Conservation (phyloP, 495 filamentous ascomycete genomes). For the Xylaria longipes region DNA sequence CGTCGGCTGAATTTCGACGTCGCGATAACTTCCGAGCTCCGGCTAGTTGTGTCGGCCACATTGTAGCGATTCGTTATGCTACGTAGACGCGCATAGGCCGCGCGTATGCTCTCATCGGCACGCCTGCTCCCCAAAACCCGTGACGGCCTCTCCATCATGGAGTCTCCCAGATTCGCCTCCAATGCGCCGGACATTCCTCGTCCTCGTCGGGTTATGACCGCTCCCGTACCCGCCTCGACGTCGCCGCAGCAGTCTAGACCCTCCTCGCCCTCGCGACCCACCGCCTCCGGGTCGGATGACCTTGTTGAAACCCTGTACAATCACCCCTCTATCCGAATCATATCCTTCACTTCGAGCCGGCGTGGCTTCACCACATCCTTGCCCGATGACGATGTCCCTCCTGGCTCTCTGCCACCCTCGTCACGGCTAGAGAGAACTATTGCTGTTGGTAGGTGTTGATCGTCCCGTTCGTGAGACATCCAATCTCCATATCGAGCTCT, state of each 20-base stretch:
- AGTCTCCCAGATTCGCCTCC: constrained; percentile 13
- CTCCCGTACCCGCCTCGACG: constrained; percentile 24
- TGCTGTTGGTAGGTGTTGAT: constrained; percentile 65
- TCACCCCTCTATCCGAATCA: constrained; percentile 69
- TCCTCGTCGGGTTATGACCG: constrained; percentile 52
- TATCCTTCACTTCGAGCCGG: constrained; percentile 65
- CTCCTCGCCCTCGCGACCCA: constrained; percentile 10
- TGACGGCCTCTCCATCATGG: constrained; percentile 28
- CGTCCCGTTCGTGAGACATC: constrained; percentile 29
- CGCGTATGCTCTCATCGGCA: neutral
- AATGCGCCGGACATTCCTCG: constrained; percentile 28
- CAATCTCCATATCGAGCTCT: constrained; percentile 5
- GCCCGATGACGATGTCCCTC: constrained; percentile 40
- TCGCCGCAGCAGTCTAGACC: constrained; percentile 28
- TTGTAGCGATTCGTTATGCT: constrained; percentile 3
- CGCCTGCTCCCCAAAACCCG: neutral
- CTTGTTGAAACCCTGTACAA: constrained; percentile 74
- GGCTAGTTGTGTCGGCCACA: neutral
- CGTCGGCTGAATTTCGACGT: neutral
- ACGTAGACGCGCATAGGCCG: neutral
- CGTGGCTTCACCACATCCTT: constrained; percentile 41
- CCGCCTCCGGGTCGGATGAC: constrained; percentile 36
- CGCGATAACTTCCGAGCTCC: neutral
- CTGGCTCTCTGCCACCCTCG: constrained; percentile 73
- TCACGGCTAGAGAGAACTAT: constrained; percentile 81